Evolutionary conservation across 75 land plant genomes (phyloP).

Genomic region (Cupressus sempervirens): DNA sequence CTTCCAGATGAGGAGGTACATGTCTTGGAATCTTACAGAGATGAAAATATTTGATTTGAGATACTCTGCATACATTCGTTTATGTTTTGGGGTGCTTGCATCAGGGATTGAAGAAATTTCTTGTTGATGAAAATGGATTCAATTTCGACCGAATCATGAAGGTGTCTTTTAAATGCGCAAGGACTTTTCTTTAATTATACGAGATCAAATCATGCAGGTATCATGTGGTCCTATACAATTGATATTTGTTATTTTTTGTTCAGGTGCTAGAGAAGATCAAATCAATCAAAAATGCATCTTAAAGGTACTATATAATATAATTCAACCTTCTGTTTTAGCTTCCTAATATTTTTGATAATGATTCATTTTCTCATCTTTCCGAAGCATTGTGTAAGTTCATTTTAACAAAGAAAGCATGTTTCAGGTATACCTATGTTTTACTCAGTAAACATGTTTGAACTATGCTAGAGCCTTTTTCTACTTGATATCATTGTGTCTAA

Average conservation of each 20-base stretch:
- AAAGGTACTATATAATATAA: not conserved
- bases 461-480: not conserved
- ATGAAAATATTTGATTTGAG: not conserved
- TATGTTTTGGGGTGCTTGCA: not conserved
- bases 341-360: not conserved
- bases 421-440: not conserved
- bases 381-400: not conserved
- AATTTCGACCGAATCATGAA: slow-evolving; percentile 37
- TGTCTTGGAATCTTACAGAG: not conserved
- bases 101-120: slow-evolving; percentile 36
- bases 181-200: not conserved
- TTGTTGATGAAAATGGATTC: slow-evolving; percentile 50
- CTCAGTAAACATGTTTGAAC: not conserved
- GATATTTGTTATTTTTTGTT: not conserved
- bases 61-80: not conserved
- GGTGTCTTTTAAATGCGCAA: slow-evolving; percentile 11
- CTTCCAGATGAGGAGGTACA: slow-evolving; percentile 44
- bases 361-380: not conserved
- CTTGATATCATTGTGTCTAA: not conserved
- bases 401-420: not conserved
- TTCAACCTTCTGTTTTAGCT: not conserved
- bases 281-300: not conserved
- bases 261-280: not conserved
- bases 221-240: not conserved
- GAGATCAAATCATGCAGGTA: not conserved